Conservation (phyloP, 345 rosid species). For the Citrus sp. region DNA sequence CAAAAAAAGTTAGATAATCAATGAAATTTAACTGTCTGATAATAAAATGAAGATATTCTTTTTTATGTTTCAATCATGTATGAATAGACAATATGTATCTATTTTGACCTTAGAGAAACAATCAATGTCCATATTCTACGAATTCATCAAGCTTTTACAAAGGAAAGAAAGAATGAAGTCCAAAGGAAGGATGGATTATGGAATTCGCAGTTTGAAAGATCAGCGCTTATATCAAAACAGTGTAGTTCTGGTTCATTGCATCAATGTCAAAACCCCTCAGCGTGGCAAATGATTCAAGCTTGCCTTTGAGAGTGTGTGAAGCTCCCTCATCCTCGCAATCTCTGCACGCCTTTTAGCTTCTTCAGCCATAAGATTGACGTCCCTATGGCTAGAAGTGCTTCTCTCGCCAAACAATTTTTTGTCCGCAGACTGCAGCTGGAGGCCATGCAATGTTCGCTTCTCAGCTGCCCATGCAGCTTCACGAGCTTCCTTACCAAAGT, state of each 20-base stretch:
- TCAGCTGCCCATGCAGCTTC: slow-evolving; percentile 48
- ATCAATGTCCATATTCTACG: neutral
- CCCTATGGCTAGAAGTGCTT: slow-evolving; percentile 14
- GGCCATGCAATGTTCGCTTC: slow-evolving; percentile 39
- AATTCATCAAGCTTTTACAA: neutral
- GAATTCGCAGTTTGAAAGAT: neutral
- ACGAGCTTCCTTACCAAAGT: slow-evolving; percentile 39
- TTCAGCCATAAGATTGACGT: slow-evolving; percentile 42
- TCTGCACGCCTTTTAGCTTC: slow-evolving; percentile 54
- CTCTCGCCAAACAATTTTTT: slow-evolving; percentile 22
- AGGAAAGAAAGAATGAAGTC: neutral
- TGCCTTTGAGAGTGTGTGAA: slow-evolving; percentile 45
- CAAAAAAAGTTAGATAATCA: no score
- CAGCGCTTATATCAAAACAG: slow-evolving; percentile 8
- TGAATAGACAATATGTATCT: no score
- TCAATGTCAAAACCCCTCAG: slow-evolving; percentile 41
- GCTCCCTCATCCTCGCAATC: slow-evolving; percentile 45
- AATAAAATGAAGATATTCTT: no score
- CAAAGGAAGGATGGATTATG: neutral
- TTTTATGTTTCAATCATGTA: no score
- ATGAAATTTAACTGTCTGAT: no score
- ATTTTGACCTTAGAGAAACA: no score
- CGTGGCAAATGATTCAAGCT: slow-evolving; percentile 49
- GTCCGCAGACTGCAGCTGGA: slow-evolving; percentile 17
- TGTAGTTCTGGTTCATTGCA: slow-evolving; percentile 36